Evolutionary conservation across 73 alveolate species (phyloP).

Genomic region (Uronychia setigera): DNA sequence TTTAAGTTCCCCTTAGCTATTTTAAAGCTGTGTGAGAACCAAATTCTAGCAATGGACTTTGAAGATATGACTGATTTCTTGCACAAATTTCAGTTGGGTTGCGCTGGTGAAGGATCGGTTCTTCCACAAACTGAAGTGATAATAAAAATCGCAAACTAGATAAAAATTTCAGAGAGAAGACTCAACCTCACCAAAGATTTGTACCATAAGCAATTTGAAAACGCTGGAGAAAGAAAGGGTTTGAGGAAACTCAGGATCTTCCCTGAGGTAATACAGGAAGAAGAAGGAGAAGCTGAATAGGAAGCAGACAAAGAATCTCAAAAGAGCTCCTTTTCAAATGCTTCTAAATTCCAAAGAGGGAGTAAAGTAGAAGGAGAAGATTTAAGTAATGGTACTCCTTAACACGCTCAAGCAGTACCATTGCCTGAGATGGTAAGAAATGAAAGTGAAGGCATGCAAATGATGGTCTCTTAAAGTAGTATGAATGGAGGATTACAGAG

Average conservation of each 20-base stretch:
- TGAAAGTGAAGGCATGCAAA: not conserved
- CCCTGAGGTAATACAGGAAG: conserved; percentile 21
- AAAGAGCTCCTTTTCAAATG: not conserved
- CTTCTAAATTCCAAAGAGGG: not conserved
- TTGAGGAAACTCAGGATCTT: not conserved
- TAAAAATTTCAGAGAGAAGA: conserved; percentile 2
- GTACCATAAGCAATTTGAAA: not conserved
- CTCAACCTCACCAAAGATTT: not conserved
- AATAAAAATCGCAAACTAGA: conserved; percentile 14
- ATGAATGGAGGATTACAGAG: not conserved
- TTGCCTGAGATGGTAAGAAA: not conserved
- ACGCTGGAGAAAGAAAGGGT: not conserved
- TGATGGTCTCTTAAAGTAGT: not conserved
- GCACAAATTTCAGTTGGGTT: not conserved
- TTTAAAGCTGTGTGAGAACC: conserved; percentile 39
- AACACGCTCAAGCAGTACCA: too few species aligned
- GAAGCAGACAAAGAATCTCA: not conserved
- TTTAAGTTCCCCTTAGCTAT: conserved; percentile 57
- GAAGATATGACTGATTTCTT: conserved; percentile 34
- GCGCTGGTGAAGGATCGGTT: not conserved
- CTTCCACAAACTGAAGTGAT: conserved; percentile 19
- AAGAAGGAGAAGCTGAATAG: conserved; percentile 12
- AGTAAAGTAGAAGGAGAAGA: not conserved
- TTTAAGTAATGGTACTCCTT: not conserved
- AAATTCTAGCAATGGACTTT: conserved; percentile 38